Evolutionary conservation across 257 asterid genomes (phyloP).

Genomic region (Leonotis leonurus): DNA sequence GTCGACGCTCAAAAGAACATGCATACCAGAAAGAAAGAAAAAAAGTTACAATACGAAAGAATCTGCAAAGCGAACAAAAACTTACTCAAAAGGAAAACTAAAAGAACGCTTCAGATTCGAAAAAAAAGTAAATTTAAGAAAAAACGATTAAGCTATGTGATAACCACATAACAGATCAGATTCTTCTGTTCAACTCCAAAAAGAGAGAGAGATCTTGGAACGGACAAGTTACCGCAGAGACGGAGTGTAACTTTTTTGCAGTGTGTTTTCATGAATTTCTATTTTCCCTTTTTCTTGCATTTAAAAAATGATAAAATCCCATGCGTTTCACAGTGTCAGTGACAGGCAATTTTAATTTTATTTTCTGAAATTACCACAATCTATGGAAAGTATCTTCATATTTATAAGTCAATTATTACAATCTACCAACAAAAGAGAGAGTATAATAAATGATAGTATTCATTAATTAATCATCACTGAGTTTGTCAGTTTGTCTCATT

Average conservation of each 20-base stretch:
- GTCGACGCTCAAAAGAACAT: not conserved
- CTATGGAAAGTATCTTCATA: not conserved
- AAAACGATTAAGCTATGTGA: not conserved
- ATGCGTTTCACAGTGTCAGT: not conserved
- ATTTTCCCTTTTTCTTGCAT: not conserved
- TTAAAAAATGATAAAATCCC: not conserved
- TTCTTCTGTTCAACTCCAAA: not conserved
- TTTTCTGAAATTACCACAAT: not conserved
- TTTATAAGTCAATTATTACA: not conserved
- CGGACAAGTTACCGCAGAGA: constrained; percentile 15
- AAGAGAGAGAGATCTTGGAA: constrained; percentile 7
- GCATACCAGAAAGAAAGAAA: constrained; percentile 4
- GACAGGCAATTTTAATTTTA: not conserved
- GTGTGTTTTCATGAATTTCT: not conserved
- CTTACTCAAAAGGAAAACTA: not conserved
- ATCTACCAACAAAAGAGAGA: too few species aligned
- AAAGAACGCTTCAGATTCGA: not conserved
- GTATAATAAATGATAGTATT: too few species aligned
- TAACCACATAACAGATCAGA: constrained; percentile 11
- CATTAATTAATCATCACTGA: too few species aligned
- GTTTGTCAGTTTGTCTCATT: too few species aligned
- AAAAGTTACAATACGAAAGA: not conserved
- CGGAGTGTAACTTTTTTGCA: not conserved
- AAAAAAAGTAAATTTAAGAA: not conserved
- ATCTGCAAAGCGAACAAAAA: not conserved